Percentiles rank a stretch among this genome's conserved stretches.
Evolutionary conservation across 140 eudicot species (phyloP).

Genomic region (Oenanthe javanica): DNA sequence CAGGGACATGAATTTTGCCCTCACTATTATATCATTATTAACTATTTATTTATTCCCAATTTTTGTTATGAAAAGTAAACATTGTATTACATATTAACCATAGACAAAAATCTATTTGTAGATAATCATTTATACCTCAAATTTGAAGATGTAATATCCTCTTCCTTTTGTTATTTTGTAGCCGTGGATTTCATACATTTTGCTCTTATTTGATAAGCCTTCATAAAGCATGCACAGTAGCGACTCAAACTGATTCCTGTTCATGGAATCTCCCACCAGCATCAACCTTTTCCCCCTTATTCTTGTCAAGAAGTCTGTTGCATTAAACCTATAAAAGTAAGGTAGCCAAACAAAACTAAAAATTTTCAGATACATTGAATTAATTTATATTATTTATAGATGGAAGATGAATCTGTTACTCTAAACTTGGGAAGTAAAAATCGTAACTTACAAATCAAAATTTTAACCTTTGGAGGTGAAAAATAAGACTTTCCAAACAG

Average conservation of each 20-base stretch:
- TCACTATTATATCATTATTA: neutral
- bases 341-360: neutral
- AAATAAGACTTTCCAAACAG: neutral
- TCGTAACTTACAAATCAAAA: neutral
- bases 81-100: neutral
- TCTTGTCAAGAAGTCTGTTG: conserved; percentile 74
- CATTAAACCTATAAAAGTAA: conserved; percentile 58
- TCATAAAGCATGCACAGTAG: conserved; percentile 78
- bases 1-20: neutral
- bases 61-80: neutral
- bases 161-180: conserved; percentile 91
- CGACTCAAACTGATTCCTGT: conserved; percentile 88
- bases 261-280: conserved; percentile 97
- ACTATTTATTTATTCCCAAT: neutral
- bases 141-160: conserved; percentile 75
- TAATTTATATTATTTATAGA: neutral
- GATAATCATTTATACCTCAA: conserved; percentile 47
- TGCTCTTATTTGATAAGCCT: conserved; percentile 68
- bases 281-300: conserved; percentile 71
- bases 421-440: neutral
- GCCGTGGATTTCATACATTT: conserved; percentile 85
- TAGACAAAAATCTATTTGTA: neutral
- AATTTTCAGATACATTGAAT: neutral
- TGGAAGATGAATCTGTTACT: neutral
- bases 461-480: neutral